Evolutionary conservation across 179 eudicot genomes (phyloP).

Genomic region (Beta corolliflora): DNA sequence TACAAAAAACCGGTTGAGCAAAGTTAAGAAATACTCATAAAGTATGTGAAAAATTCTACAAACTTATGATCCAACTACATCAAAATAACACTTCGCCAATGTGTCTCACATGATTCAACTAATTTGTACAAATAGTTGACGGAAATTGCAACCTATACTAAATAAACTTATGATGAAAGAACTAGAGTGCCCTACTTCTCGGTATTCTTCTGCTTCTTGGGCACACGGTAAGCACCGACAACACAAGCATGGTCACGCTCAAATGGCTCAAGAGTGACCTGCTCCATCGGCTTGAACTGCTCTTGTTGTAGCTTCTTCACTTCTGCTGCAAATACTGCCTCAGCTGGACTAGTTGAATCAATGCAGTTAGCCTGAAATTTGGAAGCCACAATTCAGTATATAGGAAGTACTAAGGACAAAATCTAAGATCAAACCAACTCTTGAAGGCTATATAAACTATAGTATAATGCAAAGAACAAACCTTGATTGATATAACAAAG

Average conservation of each 20-base stretch:
- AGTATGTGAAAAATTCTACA: too few relatives aligned
- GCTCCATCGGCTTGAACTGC: slow-evolving; percentile 74
- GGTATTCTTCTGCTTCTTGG: slow-evolving; percentile 58
- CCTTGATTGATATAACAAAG: slow-evolving; percentile 93
- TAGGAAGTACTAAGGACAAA: background rate
- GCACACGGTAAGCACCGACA: slow-evolving; percentile 64
- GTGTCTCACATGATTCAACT: slow-evolving; percentile 8
- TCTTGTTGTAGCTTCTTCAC: slow-evolving; percentile 84
- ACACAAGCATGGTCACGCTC: slow-evolving; percentile 90
- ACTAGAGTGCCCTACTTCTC: slow-evolving; percentile 12
- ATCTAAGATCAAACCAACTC: background rate
- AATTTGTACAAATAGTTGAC: slow-evolving; percentile 6
- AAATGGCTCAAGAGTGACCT: slow-evolving; percentile 81
- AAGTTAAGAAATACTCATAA: too few relatives aligned
- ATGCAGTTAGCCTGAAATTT: slow-evolving; percentile 71
- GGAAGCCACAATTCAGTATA: background rate
- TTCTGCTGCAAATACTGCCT: slow-evolving; percentile 79
- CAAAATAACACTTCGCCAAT: background rate
- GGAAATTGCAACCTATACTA: slow-evolving; percentile 7
- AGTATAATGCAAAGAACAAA: slow-evolving; percentile 2
- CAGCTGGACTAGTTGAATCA: slow-evolving; percentile 77
- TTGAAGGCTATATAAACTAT: background rate
- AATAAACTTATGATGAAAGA: background rate
- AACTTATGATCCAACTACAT: background rate
- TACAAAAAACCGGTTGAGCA: too few relatives aligned